Base-by-base conservation (phyloP, 2,329 filamentous ascomycete species). In the Cladosporium sp. region DNA sequence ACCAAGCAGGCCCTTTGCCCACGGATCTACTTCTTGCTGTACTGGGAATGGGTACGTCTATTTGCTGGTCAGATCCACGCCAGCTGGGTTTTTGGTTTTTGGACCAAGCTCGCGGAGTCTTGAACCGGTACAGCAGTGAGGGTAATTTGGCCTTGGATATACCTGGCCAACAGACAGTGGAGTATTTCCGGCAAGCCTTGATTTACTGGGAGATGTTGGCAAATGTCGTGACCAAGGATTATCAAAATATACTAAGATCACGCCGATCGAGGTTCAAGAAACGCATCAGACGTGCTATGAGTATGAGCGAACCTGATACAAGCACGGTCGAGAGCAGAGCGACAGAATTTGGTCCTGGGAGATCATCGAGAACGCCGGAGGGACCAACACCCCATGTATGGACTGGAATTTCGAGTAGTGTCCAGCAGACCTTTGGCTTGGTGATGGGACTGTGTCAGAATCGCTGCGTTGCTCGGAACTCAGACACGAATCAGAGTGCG, bases 21-120 rank as follows among this genome's bases (percentile, higher is more conserved):
- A 55, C 64, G n/a, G 68, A 66, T 18, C 26, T 68, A n/a, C 61
- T 69, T n/a, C 61, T 69, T 1, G 64, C 68, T 11, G 64, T 69
- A 4, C 65, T 69, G 12, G 68, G 64, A 8, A 68, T 69, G 66
- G 68, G 64, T 10, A 69, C 68, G n/a, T 68, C 68, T 18, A 60
- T 68, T 2, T 65, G 63, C 51, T 69, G 68, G 68, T 65, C 65
- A n/a, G 66, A 68, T 26, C 63, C 68, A 4, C 59, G 58, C 5
- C 64, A 69, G 49, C 47, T 69, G 15, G 66, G 68, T 4, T 60
- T 64, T 12, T 66, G 58, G 52, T 65, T 68, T 24, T 49, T 69
- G 38, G 57, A 58, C 34, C 54, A 63, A 36, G 68, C 68, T 30
- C 58, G 68, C 24, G 60, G 47, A 6, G 34, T 69, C 6, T 30